Evolutionary conservation across 768 basidiomycete species (phyloP), one percentile per base, ranked within the genome.

Genomic region (Rhizopogon rudus): DNA sequence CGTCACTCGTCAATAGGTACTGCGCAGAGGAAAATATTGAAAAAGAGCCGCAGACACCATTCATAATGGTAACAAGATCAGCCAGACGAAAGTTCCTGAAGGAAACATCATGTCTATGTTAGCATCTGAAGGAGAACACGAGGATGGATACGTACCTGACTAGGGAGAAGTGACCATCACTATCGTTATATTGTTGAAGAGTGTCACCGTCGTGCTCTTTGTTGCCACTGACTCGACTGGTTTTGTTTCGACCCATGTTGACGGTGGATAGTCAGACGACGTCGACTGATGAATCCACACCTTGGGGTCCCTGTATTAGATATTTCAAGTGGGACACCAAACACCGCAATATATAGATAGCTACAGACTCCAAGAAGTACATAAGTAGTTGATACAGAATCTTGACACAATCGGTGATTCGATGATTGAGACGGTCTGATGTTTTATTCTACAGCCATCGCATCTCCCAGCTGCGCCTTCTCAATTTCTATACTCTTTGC

Each of bases 31-130:
- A 91, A 72, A 98, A 94, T 67, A 99, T 82, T 28, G 94, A 98
- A 63, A 96, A 87, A 16, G 91, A 90, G 55, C 97, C 97, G 74
- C 97, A 99, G 71, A 98, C 88, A 44, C 97, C 97, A 68, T 99
- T 99, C 88, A 95, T 94, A 60, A 99, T 93, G 37, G 97, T 99
- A 63, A 99, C 93, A 51, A 97, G 81, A 76, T 99, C 97, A 61
- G 97, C 97, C 28, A 98, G 82, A 52, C 95, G 91, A 69, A 99
- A 99, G 72, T 98, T 98, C 63, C 97, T 97, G 63, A 43, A 57
- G 54, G 51, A 40, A 33, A 33, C 31, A 41, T 44, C 40, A 40
- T 52, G 57, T 60, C 51, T 63, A 59, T 50, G 59, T 51, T 59
- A 70, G 56, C 51, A 52, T 33, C 28, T 42, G n/a, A 40, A 31